Evolutionary conservation across 73 alveolate species (phyloP), one percentile per base, ranked within the genome.

Genomic region (Blepharisma japonicum): DNA sequence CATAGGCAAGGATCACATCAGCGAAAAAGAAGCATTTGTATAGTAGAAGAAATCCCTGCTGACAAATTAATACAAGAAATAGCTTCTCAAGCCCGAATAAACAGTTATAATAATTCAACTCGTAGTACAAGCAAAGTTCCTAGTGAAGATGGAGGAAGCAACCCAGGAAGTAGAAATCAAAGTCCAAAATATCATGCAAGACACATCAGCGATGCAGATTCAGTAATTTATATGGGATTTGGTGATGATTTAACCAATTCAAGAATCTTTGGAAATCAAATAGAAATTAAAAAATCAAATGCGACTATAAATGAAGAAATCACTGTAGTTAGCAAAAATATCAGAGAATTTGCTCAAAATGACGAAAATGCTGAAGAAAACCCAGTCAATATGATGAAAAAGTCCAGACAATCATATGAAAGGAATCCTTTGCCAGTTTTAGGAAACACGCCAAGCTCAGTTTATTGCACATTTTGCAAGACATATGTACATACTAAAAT

Each of bases 381-480:
- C 42, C 42, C 42, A 32, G 42, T 32, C 42, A 32, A 3, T 32
- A 1, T 32, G 42, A 32, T 32, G 42, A 32, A 32, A 32, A 32
- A 32, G 42, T 32, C 42, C 42, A 32, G 42, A 32, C 42, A 32
- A 32, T 32, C 42, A 32, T 53, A 11, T 14, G 67, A 14, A 14
- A 53, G 67, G 23, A 25, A 25, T 5, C 23, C 74, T 9, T 25
- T 61, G 2, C 74, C 74, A 5, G 23, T 25, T 20, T 39, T 61
- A 8, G 74, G 23, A 25, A 9, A 11, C 2, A 61, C 74, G 5
- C 74, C 74, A 14, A 14, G 74, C 74, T 14, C 74, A 61, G 47
- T 25, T 18, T 61, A 18, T 61, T 61, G 74, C 74, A 14, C 50
- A 61, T 61, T 14, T 25, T 61, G 74, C 48, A n/a, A 61, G 47